Evolutionary conservation across 805 yeast genomes (phyloP), one percentile per base, ranked within the genome.

Genomic region (Kodamaea sagamina): DNA sequence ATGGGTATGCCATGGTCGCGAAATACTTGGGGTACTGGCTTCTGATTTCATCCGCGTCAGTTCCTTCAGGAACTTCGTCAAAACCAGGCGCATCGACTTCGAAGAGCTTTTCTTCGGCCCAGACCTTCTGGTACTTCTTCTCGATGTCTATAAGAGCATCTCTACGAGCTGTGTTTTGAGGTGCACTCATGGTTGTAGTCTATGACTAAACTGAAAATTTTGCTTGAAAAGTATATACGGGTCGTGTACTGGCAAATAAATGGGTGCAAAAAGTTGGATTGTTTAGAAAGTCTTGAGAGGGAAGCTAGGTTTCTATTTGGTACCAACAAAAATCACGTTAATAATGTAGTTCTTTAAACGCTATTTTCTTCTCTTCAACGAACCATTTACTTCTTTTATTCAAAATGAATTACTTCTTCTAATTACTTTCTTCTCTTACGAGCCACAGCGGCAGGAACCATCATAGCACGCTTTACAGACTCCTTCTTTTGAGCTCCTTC

Each of bases 1-100:
- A 93, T 34, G 99, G 99, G 61, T 89, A 93, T 8, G 99, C 98
- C 97, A 93, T 90, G 39, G 96, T 84, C 17, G 88, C 78, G 74
- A 89, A 84, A 70, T 77, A 86, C 66, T 93, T 93, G 44, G 98
- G 98, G 64, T 84, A 75, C 57, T 81, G 77, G 47, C 72, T 76
- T 56, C 87, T 89, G 49, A 93, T 74, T 59, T 85, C 88, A 39
- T 84, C 96, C 22, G 71, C 65, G 48, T 67, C 70, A 34, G 64
- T 66, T 35, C 55, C 61, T 6, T 21, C 13, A 18, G 72, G 62
- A 41, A 58, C 71, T 54, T 86, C 95, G 38, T 80, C 85, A 36
- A 78, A 54, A 15, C 84, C 67, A 39, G 98, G 98, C 11, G 98
- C 96, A 63, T 93, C 81, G 47, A 86, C 77, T 64, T 93, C 96